phyloP scores from a whole-genome alignment of 805 yeast species.

The Yueomyces sinensis region DNA sequence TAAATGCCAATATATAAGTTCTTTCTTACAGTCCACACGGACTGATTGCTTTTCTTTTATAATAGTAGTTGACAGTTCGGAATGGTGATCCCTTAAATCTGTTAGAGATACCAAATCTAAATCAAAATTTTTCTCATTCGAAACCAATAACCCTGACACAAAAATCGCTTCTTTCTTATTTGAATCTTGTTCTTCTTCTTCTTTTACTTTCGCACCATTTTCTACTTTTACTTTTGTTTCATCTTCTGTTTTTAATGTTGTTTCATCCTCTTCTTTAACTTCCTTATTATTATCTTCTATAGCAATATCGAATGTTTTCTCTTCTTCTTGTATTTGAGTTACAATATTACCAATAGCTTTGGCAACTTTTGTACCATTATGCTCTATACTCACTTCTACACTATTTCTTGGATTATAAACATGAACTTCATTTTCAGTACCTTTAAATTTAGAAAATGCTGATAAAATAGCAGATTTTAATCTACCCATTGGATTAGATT shows the following conservation, averaged over 20 bases:
- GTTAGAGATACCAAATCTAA: conserved; percentile 69
- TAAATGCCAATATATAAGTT: conserved; percentile 76
- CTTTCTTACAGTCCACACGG: conserved; percentile 66
- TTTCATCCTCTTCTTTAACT: conserved; percentile 1
- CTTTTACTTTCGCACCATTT: neutral
- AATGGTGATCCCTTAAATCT: conserved; percentile 72
- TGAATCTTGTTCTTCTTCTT: conserved; percentile 20
- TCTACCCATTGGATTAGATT: conserved; percentile 97
- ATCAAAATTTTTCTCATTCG: conserved; percentile 68
- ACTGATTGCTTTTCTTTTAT: conserved; percentile 73
- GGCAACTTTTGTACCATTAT: conserved; percentile 76
- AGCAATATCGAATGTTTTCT: conserved; percentile 7
- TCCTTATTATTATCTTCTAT: neutral
- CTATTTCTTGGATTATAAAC: conserved; percentile 90
- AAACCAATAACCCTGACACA: conserved; percentile 77
- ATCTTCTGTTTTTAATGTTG: conserved; percentile 1
- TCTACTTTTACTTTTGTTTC: conserved; percentile 1
- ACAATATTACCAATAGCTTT: conserved; percentile 54
- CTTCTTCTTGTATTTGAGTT: conserved; percentile 28
- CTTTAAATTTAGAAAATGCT: conserved; percentile 67
- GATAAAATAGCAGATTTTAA: conserved; percentile 83
- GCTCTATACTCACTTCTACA: conserved; percentile 59
- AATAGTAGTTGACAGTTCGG: conserved; percentile 74
- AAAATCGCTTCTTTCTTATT: conserved; percentile 33
- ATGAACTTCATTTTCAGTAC: conserved; percentile 79